Conservation (phyloP, 768 basidiomycete genomes). For the Pisolithus orientalis region DNA sequence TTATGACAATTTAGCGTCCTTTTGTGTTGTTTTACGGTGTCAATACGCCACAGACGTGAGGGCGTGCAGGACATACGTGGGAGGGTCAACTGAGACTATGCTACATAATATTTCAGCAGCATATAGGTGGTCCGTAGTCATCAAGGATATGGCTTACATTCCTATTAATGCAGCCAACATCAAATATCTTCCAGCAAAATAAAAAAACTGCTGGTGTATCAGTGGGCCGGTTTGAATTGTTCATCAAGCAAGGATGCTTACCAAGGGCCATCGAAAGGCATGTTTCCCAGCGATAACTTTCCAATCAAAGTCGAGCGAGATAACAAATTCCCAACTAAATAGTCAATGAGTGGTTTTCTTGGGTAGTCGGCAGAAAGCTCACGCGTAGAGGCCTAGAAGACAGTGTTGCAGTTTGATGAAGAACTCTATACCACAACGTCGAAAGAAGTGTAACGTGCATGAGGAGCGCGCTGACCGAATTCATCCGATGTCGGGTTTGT, state of each 20-base stretch:
- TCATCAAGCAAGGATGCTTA: constrained; percentile 19
- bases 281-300: constrained; percentile 34
- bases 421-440: too few relatives aligned
- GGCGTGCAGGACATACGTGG: constrained; percentile 19
- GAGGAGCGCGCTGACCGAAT: too few relatives aligned
- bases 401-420: too few relatives aligned
- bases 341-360: too few relatives aligned
- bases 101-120: constrained; percentile 5
- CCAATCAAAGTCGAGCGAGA: constrained; percentile 39
- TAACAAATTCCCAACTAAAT: constrained; percentile 38
- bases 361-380: too few relatives aligned
- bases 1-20: constrained; percentile 40
- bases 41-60: not conserved
- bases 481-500: too few relatives aligned
- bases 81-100: constrained; percentile 33
- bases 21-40: not conserved
- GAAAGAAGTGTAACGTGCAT: too few relatives aligned
- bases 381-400: too few relatives aligned
- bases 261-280: constrained; percentile 43
- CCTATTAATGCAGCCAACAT: constrained; percentile 41
- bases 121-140: not conserved
- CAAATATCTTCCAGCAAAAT: constrained; percentile 40
- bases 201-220: constrained; percentile 31
- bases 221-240: not conserved
- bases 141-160: constrained; percentile 28